These are phyloP conservation scores for Ophiostoma pallidulum DNA, from an alignment of 2,329 filamentous ascomycete genomes.

Conservation along the genomic window DNA sequence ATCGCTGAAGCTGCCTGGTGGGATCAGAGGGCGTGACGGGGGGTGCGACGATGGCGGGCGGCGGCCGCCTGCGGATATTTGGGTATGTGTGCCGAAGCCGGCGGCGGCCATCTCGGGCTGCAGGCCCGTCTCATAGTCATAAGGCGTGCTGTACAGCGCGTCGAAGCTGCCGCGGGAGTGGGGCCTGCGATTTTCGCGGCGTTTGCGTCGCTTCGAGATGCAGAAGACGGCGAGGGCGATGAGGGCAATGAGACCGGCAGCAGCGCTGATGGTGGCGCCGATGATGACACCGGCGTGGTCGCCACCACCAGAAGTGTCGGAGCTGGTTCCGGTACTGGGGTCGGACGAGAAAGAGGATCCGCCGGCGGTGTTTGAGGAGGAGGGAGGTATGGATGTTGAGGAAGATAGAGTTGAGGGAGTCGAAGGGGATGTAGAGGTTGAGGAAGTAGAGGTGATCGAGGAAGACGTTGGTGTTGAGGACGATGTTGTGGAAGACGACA, in stretches of 20 bases:
- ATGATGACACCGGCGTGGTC: slow-evolving; percentile 41
- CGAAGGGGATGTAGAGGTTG: slow-evolving; percentile 4
- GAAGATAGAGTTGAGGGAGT: slow-evolving; percentile 1
- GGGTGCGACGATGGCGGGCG: slow-evolving; percentile 10
- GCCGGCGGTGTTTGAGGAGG: slow-evolving; percentile 7
- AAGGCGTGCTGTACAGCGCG: slow-evolving; percentile 28
- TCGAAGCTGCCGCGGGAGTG: slow-evolving; percentile 24
- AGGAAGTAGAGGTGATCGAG: not conserved
- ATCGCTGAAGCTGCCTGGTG: slow-evolving; percentile 17
- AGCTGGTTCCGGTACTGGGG: slow-evolving; percentile 17
- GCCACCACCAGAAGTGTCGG: not conserved
- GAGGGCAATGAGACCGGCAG: slow-evolving; percentile 36
- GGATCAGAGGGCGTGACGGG: no score
- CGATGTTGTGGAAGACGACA: no score
- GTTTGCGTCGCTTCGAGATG: slow-evolving; percentile 33
- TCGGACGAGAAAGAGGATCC: slow-evolving; percentile 14
- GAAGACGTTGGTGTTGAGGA: not conserved
- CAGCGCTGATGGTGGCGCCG: slow-evolving; percentile 43
- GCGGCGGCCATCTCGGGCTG: slow-evolving; percentile 9
- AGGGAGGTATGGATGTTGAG: slow-evolving; percentile 8
- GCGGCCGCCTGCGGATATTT: slow-evolving; percentile 4
- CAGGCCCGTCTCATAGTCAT: slow-evolving; percentile 23
- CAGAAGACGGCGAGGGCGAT: slow-evolving; percentile 32
- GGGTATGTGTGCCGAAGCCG: not conserved
- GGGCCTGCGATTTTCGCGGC: slow-evolving; percentile 21